Base-by-base conservation (phyloP, 495 filamentous ascomycete species). In the Cudoniella acicularis region DNA sequence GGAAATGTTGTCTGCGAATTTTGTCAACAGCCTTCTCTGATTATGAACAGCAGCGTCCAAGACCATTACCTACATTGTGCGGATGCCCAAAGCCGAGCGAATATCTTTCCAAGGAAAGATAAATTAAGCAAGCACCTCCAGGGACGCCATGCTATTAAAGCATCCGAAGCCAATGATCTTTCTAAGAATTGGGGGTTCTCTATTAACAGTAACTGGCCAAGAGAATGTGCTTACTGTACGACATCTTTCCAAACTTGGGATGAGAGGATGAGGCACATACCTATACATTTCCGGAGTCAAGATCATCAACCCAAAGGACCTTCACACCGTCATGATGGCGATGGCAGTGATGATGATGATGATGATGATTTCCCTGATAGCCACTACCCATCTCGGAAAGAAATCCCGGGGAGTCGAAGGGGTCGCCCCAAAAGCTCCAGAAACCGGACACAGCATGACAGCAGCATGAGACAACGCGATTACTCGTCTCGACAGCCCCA, bases 251-350 rank as follows among this genome's bases (percentile, higher is more conserved):
- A 54, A 41, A 54, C 49, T 41, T 60, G 57, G 57, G 50, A 60
- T 48, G 57, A 60, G 26, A 47, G 57, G 13, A 53, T 60, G 50
- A 42, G 40, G 2, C 57, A 60, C 30, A 47, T 60, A 17, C 40
- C 24, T 1, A 18, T 27, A n/a, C 56, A 59, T 21, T 52, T 26
- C 17, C 18, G n/a, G 10, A 10, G 27, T 22, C 9, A 21, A 2
- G 30, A 43, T 25, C 27, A 54, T 54, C 30, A 13, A 6, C 30
- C 30, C 13, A 6, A 4, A 4, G 13, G 13, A 36, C 30, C 4
- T 36, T n/a, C n/a, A n/a, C n/a, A n/a, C n/a, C n/a, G n/a, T n/a
- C n/a, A n/a, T n/a, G n/a, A n/a, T n/a, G 20, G 18, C 8, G 2
- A 41, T 36, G 50, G 21, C 2, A n/a, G n/a, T n/a, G 50, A 53